Base-by-base conservation (phyloP, 202 grass and related monocot genomes). In the Digitaria exilis region DNA sequence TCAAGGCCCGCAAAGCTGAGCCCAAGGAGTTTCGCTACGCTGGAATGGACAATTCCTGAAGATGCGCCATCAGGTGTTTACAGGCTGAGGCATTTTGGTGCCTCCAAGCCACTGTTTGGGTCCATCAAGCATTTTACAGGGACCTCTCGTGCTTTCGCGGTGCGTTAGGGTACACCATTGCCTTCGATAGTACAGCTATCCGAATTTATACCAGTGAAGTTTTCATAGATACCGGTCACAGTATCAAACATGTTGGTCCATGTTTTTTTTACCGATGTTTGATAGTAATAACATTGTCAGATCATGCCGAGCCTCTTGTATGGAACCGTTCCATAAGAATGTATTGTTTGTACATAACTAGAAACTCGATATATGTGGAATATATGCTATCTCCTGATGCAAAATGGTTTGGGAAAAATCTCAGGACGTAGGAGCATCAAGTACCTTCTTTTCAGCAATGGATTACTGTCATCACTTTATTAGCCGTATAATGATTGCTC, bases 21-120 rank as follows among this genome's bases (percentile, higher is more conserved):
- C 34, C 24, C 96, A 21, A 83, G 34, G 49, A 99, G 96, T 78
- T 73, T 90, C 56, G 96, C 96, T 2, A 92, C 85, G 0, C 73
- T 99, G 61, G 93, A 99, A 41, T 99, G 96, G 96, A 86, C 63
- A 41, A 84, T 99, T 76, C 96, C 96, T 28, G 89, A 92, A 73
- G 89, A 89, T 43, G 84, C 84, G 24, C 66, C 55, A 11, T 56
- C 89, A 1, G 93, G 93, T 41, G 85, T 99, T 30, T 99, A 99
- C 73, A 92, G 96, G 66, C 65, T 99, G 50, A 94, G 93, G 71
- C 96, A 99, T 89, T 99, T 86, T 56, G 96, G 96, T 65, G 91
- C 96, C 78, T 87, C 89, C 0, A 99, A 99, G 84, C 79, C 85
- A 44, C 76, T 99, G 62, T 10, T 99, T 48, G 96, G 96, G 7